A percentile compares a stretch with the other conserved stretches of the same genome.
phyloP scores from a whole-genome alignment of 331 rosid genomes.

The Pyrus hybrid region DNA sequence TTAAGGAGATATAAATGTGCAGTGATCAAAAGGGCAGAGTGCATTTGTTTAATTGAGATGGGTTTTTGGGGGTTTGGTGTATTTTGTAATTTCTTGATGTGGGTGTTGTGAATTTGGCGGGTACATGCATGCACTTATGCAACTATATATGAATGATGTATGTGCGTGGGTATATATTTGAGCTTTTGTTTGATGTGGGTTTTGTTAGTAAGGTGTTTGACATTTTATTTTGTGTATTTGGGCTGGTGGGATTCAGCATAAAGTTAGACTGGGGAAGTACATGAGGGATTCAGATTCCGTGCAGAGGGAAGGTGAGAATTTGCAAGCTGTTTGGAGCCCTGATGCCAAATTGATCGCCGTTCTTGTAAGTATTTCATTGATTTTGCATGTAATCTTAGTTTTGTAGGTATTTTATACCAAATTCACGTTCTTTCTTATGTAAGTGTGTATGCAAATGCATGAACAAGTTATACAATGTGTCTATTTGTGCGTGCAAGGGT shows the following conservation, averaged over 20 bases:
- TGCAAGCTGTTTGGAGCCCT: slow-evolving; percentile 97
- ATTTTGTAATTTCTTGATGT: neutral
- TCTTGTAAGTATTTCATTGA: slow-evolving; percentile 47
- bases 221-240: slow-evolving; percentile 26
- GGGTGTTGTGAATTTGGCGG: neutral
- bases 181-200: slow-evolving; percentile 6
- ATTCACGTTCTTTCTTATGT: neutral
- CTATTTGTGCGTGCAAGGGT: neutral
- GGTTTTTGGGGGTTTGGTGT: slow-evolving; percentile 13
- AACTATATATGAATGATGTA: neutral
- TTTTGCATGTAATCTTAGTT: neutral
- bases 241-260: slow-evolving; percentile 49
- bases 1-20: neutral
- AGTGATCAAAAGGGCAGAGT: neutral
- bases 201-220: slow-evolving; percentile 29
- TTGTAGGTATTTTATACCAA: neutral
- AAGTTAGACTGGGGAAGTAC: slow-evolving; percentile 87
- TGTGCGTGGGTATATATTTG: neutral
- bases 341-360: slow-evolving; percentile 79
- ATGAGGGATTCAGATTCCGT: slow-evolving; percentile 77
- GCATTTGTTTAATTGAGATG: neutral
- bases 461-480: neutral
- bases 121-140: neutral
- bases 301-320: slow-evolving; percentile 77
- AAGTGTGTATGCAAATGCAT: neutral